Conservation (phyloP, 1,284 basidiomycete genomes). For the Leccinum insigne region DNA sequence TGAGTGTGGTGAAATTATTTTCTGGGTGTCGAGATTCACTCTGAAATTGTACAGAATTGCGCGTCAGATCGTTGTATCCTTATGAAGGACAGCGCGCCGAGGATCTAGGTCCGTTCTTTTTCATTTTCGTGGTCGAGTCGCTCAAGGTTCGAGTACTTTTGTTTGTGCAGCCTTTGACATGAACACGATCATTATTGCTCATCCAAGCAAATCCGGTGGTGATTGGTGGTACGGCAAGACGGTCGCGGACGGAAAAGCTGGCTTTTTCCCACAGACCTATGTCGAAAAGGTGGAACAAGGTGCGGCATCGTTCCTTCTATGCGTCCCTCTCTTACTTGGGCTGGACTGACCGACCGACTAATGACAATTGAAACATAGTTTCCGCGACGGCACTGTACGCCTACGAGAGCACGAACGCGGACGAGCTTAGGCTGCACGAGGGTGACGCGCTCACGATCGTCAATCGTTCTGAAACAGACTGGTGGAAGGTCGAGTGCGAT, state of each 20-base stretch:
- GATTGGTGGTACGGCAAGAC: slow-evolving; percentile 97
- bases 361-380: slow-evolving; percentile 34
- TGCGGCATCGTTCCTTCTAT: slow-evolving; percentile 39
- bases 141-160: slow-evolving; percentile 4
- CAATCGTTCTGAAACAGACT: slow-evolving; percentile 80
- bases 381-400: slow-evolving; percentile 80
- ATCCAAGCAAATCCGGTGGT: slow-evolving; percentile 81
- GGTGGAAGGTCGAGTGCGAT: slow-evolving; percentile 92
- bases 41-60: slow-evolving; percentile 48
- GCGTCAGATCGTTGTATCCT: slow-evolving; percentile 78
- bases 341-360: slow-evolving; percentile 5
- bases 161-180: slow-evolving; percentile 71
- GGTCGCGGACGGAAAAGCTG: slow-evolving; percentile 66
- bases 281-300: slow-evolving; percentile 70
- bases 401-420: slow-evolving; percentile 68
- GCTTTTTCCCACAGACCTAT: slow-evolving; percentile 93
- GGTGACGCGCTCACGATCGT: slow-evolving; percentile 78
- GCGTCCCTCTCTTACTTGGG: slow-evolving; percentile 4
- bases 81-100: slow-evolving; percentile 87
- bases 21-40: neutral
- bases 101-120: slow-evolving; percentile 68
- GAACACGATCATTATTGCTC: slow-evolving; percentile 77
- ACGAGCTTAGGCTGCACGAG: slow-evolving; percentile 83
- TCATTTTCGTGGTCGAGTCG: slow-evolving; percentile 2
- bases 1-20: slow-evolving; percentile 32